Conservation (phyloP, 768 basidiomycete genomes). For the Podaxis sp. region DNA sequence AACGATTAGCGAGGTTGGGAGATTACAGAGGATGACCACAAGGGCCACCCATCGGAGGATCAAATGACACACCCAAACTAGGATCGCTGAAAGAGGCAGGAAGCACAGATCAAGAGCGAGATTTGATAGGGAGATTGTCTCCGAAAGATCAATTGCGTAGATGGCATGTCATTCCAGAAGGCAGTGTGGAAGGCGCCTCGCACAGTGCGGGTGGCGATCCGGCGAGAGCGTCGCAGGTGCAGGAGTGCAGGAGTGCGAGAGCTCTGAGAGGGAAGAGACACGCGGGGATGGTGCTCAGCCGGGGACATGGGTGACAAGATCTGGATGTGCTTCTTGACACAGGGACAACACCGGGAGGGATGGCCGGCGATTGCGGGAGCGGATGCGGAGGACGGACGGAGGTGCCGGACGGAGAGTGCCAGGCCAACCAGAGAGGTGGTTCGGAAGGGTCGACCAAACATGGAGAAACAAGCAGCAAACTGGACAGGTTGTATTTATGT, state of each 20-base stretch:
- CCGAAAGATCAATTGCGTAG: neutral
- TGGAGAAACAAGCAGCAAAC: slow-evolving; percentile 2
- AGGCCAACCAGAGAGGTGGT: neutral
- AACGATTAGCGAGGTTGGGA: slow-evolving; percentile 6
- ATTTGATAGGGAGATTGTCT: slow-evolving; percentile 9
- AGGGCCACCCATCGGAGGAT: slow-evolving; percentile 13
- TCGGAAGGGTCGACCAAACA: slow-evolving; percentile 1
- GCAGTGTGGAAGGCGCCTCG: neutral
- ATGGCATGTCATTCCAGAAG: neutral
- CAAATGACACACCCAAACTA: slow-evolving; percentile 10
- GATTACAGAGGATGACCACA: slow-evolving; percentile 8
- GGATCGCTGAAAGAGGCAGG: neutral
- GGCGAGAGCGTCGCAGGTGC: slow-evolving; percentile 4
- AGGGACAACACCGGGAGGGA: neutral
- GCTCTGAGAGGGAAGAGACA: neutral
- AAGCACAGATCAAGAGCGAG: slow-evolving; percentile 1
- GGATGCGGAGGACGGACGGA: slow-evolving; percentile 5
- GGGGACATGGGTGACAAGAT: slow-evolving; percentile 6
- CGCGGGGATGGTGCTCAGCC: slow-evolving; percentile 15
- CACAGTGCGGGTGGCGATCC: slow-evolving; percentile 7
- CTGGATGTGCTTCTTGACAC: slow-evolving; percentile 3
- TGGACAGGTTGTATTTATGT: neutral
- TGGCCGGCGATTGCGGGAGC: neutral
- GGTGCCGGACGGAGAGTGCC: neutral
- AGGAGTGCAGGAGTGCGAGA: slow-evolving; percentile 10